Base-by-base conservation (phyloP, 352 stramenopile genomes). In the Elongisporangium anandrum region DNA sequence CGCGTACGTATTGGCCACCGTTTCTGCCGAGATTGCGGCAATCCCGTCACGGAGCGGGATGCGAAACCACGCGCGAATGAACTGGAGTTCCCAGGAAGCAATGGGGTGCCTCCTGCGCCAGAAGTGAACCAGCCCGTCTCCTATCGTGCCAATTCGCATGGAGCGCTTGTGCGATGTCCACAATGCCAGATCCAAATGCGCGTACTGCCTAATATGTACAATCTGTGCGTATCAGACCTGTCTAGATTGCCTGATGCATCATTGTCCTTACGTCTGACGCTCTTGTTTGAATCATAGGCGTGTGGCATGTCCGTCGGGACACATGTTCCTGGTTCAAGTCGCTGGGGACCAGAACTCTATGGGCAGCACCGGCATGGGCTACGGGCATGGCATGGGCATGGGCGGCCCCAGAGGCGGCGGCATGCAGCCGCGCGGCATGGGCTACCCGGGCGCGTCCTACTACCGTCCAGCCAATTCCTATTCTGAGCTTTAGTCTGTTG, bases 171-270 rank as follows among this genome's bases (percentile, higher is more conserved):
- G 54, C 82, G 81, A 20, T 94, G 85, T 62, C 85, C 85, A 10
- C 81, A 92, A 59, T 94, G 85, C 57, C 85, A 92, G 38, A 93
- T 94, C 60, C 82, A 94, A 61, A 92, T 94, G 83, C 81, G 85
- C 19, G 85, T 94, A 51, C 73, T 94, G 2, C 85, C 85, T 7
- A 81, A 94, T 63, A 94, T 94, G 85, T 94, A 93, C 65, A 94
- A 94, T 77, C 91, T 94, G 85, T 93, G 84, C 39, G 79, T 79
- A 2, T 50, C 39, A 17, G 19, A 50, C 17, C 16, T 52, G 7
- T 45, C 2, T 49, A 47, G 19, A 26, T 57, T 34, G 38, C 8
- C 24, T 24, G 9, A 16, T 22, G 52, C 8, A 12, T 20, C 20
- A 53, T 59, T 29, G 51, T 64, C 9, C 6, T 16, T 19, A 52